Conservation (phyloP, 2,329 filamentous ascomycete genomes). For the Exophiala xenobiotica region DNA sequence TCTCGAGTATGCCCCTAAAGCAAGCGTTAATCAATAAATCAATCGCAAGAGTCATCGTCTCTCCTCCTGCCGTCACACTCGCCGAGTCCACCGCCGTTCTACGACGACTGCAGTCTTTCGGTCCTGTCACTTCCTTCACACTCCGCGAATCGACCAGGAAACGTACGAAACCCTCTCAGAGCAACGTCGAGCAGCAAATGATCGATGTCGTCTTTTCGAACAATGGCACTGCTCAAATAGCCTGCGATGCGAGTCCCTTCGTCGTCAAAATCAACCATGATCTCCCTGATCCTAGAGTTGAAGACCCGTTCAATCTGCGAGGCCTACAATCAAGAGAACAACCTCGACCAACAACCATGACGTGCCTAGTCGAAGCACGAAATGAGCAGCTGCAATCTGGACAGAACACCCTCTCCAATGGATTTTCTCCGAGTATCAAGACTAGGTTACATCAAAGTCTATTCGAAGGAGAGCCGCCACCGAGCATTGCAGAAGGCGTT, state of each 20-base stretch:
- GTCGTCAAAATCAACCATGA: conserved; percentile 22
- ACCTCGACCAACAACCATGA: conserved; percentile 21
- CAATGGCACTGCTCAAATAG: conserved; percentile 7
- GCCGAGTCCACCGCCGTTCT: conserved; percentile 26
- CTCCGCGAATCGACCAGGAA: background rate
- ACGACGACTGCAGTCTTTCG: conserved; percentile 24
- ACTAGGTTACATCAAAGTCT: conserved; percentile 22
- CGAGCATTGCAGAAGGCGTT: conserved; percentile 14
- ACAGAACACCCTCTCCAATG: conserved; percentile 16
- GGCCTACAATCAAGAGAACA: conserved; percentile 23
- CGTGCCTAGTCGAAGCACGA: conserved; percentile 11
- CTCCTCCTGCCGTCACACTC: conserved; percentile 21
- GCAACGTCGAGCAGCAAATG: conserved; percentile 8
- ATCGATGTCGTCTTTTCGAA: conserved; percentile 24
- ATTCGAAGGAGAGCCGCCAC: conserved; percentile 11
- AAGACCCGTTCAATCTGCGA: conserved; percentile 30
- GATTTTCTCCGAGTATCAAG: conserved; percentile 18
- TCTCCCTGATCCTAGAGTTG: conserved; percentile 20
- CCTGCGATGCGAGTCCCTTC: conserved; percentile 20
- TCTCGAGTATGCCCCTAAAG: conserved; percentile 10
- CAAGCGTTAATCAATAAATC: conserved; percentile 13
- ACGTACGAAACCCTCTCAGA: background rate
- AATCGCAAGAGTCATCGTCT: conserved; percentile 19
- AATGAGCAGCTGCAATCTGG: background rate
- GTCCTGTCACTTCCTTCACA: conserved; percentile 17